These are phyloP conservation scores for Populus hybrid DNA, from an alignment of 441 rosid genomes.

Conservation along the genomic window DNA sequence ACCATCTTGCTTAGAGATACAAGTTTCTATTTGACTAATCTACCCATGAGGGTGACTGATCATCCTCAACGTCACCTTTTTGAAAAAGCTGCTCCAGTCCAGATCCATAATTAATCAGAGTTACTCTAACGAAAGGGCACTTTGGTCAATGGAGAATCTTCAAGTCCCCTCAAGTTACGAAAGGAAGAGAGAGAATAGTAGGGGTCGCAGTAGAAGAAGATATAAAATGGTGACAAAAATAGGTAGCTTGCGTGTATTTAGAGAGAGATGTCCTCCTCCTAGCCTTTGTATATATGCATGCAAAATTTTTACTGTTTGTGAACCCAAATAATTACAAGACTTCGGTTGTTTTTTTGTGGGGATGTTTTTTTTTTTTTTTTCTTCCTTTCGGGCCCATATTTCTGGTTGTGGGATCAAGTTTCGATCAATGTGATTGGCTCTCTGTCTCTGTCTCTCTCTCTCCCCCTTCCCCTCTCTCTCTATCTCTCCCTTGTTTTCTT, in stretches of 20 bases:
- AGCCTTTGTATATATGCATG: conserved; percentile 28
- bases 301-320: conserved; percentile 24
- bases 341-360: conserved; percentile 34
- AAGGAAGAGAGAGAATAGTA: neutral
- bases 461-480: conserved; percentile 3
- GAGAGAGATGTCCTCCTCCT: neutral
- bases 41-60: conserved; percentile 35
- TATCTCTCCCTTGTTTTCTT: neutral
- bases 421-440: conserved; percentile 33
- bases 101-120: conserved; percentile 6
- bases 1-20: conserved; percentile 8
- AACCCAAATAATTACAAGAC: conserved; percentile 33
- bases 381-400: conserved; percentile 32
- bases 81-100: conserved; percentile 12
- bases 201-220: neutral
- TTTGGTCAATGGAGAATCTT: neutral
- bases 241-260: conserved; percentile 27
- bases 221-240: conserved; percentile 20
- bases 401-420: conserved; percentile 42
- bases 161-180: neutral
- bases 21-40: conserved; percentile 8
- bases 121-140: neutral
- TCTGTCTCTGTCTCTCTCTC: conserved; percentile 6
- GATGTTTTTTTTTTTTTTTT: conserved; percentile 21
- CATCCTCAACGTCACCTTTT: conserved; percentile 23